These are phyloP conservation scores for Candida tetrigidarum DNA, from an alignment of 1,139 yeast species.

Conservation along the genomic window DNA sequence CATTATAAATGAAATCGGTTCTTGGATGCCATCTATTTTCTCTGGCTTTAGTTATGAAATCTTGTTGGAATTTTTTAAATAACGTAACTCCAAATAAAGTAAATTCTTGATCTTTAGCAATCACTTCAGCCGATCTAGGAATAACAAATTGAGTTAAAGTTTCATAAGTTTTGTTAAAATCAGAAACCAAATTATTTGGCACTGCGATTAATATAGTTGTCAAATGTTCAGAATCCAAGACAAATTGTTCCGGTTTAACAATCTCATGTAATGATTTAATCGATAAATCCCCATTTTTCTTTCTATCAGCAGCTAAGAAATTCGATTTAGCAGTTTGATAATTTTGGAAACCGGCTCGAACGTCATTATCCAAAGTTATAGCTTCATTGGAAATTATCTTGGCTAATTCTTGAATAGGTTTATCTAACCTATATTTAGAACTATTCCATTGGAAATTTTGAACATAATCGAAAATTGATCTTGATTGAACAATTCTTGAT, in stretches of 20 bases:
- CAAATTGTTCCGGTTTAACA: slow-evolving; percentile 84
- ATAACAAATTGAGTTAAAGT: slow-evolving; percentile 80
- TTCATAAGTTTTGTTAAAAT: slow-evolving; percentile 74
- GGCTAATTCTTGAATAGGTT: slow-evolving; percentile 77
- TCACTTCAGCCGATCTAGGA: slow-evolving; percentile 80
- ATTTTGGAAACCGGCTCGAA: slow-evolving; percentile 66
- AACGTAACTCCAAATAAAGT: slow-evolving; percentile 76
- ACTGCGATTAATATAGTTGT: slow-evolving; percentile 85
- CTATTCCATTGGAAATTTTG: slow-evolving; percentile 86
- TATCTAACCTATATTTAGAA: slow-evolving; percentile 83
- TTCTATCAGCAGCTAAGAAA: slow-evolving; percentile 86
- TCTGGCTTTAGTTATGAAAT: slow-evolving; percentile 72
- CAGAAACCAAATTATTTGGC: slow-evolving; percentile 64
- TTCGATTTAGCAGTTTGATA: slow-evolving; percentile 86
- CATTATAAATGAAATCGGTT: slow-evolving; percentile 83
- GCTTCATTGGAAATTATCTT: slow-evolving; percentile 76
- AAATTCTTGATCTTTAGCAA: slow-evolving; percentile 76
- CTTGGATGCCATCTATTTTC: slow-evolving; percentile 93
- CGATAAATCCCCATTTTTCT: slow-evolving; percentile 90
- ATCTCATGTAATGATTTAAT: slow-evolving; percentile 90
- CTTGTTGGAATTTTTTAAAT: slow-evolving; percentile 78
- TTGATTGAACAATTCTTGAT: slow-evolving; percentile 43
- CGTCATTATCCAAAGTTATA: slow-evolving; percentile 79
- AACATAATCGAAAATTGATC: slow-evolving; percentile 61
- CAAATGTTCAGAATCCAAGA: slow-evolving; percentile 82